Percentiles rank a stretch among this genome's conserved stretches.
These are phyloP conservation scores for Capronia coronata DNA, from an alignment of 2,329 filamentous ascomycete species.

Conservation along the genomic window DNA sequence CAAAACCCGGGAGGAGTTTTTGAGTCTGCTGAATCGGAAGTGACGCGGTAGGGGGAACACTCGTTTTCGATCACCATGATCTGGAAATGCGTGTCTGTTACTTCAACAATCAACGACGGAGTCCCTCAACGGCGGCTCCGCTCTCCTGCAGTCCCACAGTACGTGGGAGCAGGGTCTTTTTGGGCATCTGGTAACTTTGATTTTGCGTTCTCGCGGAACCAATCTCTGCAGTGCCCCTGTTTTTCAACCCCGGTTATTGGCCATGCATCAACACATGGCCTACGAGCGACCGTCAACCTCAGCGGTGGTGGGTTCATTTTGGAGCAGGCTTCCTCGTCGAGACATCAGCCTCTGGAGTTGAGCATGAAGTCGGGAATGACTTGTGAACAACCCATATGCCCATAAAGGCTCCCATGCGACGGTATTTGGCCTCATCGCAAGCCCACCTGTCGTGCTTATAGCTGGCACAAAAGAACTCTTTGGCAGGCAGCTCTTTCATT, in stretches of 20 bases:
- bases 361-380: too few relatives aligned
- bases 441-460: too few relatives aligned
- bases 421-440: too few relatives aligned
- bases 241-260: background rate
- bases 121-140: constrained; percentile 8
- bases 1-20: constrained; percentile 92
- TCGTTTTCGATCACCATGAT: background rate
- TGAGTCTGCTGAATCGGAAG: constrained; percentile 63
- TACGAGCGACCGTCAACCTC: background rate
- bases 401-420: too few relatives aligned
- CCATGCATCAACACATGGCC: background rate
- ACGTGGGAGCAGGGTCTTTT: background rate
- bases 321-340: too few relatives aligned
- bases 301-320: too few relatives aligned
- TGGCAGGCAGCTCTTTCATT: too few relatives aligned
- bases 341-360: too few relatives aligned
- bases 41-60: background rate
- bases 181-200: background rate
- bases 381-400: too few relatives aligned
- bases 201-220: background rate
- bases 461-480: too few relatives aligned
- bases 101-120: constrained; percentile 4
- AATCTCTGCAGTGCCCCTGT: background rate
- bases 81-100: background rate
- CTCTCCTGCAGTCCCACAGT: background rate